These are phyloP conservation scores for Gossypium davidsonii DNA, from an alignment of 441 rosid genomes.

Conservation along the genomic window DNA sequence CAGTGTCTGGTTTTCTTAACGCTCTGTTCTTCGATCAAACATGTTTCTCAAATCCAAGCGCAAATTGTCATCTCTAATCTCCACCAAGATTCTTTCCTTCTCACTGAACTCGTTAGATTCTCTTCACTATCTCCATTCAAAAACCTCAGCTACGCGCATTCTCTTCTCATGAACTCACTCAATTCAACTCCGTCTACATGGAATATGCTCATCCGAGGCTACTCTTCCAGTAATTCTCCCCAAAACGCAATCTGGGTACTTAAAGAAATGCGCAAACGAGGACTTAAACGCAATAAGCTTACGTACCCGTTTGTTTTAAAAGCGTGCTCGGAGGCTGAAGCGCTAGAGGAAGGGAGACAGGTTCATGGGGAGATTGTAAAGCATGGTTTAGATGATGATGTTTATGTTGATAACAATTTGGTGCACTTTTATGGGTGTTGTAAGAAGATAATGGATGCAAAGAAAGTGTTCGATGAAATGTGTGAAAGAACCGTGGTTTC, in stretches of 20 bases:
- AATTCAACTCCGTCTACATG: slow-evolving; percentile 43
- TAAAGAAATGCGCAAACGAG: slow-evolving; percentile 50
- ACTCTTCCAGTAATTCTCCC: slow-evolving; percentile 47
- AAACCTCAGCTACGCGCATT: slow-evolving; percentile 39
- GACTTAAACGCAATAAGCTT: slow-evolving; percentile 45
- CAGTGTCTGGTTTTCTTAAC: slow-evolving; percentile 41
- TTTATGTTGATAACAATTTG: slow-evolving; percentile 55
- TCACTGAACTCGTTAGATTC: slow-evolving; percentile 42
- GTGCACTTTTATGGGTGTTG: slow-evolving; percentile 57
- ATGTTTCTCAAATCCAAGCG: slow-evolving; percentile 50
- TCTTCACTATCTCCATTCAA: slow-evolving; percentile 38
- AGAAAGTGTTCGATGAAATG: slow-evolving; percentile 66
- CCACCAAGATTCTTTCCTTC: slow-evolving; percentile 35
- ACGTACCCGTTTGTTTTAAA: slow-evolving; percentile 65
- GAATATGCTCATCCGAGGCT: slow-evolving; percentile 58
- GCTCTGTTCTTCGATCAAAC: slow-evolving; percentile 43
- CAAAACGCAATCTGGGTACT: slow-evolving; percentile 44
- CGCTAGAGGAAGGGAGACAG: slow-evolving; percentile 55
- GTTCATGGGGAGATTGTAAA: slow-evolving; percentile 50
- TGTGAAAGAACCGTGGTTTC: slow-evolving; percentile 52
- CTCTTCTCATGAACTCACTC: slow-evolving; percentile 32
- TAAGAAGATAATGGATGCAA: slow-evolving; percentile 39
- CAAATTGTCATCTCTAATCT: slow-evolving; percentile 50
- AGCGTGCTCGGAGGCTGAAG: slow-evolving; percentile 42
- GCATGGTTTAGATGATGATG: slow-evolving; percentile 53